Evolutionary conservation across 1,284 basidiomycete species (phyloP).

Genomic region (Rhodotorula sp.): DNA sequence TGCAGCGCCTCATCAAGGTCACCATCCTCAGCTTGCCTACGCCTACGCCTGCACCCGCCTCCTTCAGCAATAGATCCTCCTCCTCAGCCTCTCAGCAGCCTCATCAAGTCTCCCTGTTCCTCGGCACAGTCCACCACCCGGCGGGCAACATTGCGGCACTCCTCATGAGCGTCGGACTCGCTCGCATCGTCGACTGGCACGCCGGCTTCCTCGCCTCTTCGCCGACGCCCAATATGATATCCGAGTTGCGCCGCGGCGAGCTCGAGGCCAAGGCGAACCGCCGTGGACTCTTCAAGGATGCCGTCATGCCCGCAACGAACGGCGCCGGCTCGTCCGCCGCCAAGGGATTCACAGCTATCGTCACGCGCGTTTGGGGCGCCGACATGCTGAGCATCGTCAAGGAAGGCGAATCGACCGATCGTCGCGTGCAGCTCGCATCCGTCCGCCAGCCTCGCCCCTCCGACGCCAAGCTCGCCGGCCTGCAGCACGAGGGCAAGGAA

Average conservation of each 20-base stretch:
- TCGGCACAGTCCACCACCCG: conserved; percentile 87
- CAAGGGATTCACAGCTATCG: conserved; percentile 70
- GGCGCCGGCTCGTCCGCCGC: conserved; percentile 17
- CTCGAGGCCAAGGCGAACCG: conserved; percentile 79
- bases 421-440: conserved; percentile 67
- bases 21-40: conserved; percentile 83
- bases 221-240: conserved; percentile 65
- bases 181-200: conserved; percentile 95
- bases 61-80: conserved; percentile 41
- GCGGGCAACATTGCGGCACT: conserved; percentile 92
- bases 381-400: conserved; percentile 84
- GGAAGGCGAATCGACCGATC: conserved; percentile 66
- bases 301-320: conserved; percentile 6
- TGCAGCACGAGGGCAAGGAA: conserved; percentile 85
- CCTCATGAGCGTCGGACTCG: conserved; percentile 78
- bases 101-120: conserved; percentile 66
- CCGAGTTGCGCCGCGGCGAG: conserved; percentile 80
- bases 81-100: conserved; percentile 51
- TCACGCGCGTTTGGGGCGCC: conserved; percentile 84
- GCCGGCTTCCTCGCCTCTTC: conserved; percentile 81
- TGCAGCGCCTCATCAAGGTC: conserved; percentile 84
- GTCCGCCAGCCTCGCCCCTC: conserved; percentile 56
- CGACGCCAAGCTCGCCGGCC: conserved; percentile 83
- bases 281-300: conserved; percentile 72
- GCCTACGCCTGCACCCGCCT: conserved; percentile 61